Evolutionary conservation across 2,329 filamentous ascomycete species (phyloP), one percentile per base, ranked within the genome.

Genomic region (Pezicula neosporulosa): DNA sequence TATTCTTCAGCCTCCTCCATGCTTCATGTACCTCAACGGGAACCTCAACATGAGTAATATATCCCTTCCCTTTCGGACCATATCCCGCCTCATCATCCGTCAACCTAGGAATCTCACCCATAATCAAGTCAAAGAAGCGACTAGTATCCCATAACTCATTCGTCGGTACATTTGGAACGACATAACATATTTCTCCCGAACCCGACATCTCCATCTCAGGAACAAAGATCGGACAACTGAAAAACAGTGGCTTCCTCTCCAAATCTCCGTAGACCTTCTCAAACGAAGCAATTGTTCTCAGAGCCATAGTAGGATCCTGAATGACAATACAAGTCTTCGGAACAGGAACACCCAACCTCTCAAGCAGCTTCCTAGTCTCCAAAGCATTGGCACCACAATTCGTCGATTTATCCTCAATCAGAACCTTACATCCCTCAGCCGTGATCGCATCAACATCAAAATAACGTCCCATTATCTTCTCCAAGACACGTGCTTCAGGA

Each of bases 281-380:
- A 47, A 76, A 76, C 2, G 71, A 70, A 2, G 69, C 70, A 2
- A 65, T 60, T 0, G 74, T 75, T 9, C 72, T 60, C 24, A 67
- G 55, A 42, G 67, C 66, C 74, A 76, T 76, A 0, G 73, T 76
- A 0, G 73, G 72, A 56, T 76, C 73, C 55, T 76, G 73, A 9
- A 72, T 64, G 12, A 76, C 56, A 9, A 75, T 51, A 28, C 66
- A 60, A 0, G 62, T 66, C 3, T 52, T 52, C 1, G 63, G 60
- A 5, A 37, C 44, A 1, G 49, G 30, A 2, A 71, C 44, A 0
- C 60, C 62, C 6, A 59, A 55, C 3, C 45, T 50, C n/a, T 70
- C 66, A 1, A 76, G 64, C 4, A 73, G 48, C 7, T 63, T 62
- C 4, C 63, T 57, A 18, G 66, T 69, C 39, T 72, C 63, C 2